Evolutionary conservation across 129 eudicot genomes (phyloP).

Genomic region (Oenanthe sinensis): DNA sequence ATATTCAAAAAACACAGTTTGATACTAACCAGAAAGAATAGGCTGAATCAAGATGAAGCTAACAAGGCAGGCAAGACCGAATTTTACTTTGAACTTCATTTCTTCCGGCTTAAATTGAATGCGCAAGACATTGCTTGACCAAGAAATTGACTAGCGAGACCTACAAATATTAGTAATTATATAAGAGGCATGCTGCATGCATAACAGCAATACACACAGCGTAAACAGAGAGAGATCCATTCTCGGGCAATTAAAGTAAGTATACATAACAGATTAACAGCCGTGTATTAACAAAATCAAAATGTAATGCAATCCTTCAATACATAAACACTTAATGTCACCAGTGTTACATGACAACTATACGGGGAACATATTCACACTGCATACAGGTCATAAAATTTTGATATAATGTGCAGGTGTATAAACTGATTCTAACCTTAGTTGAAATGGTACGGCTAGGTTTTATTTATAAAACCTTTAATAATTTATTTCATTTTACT

Average conservation of each 20-base stretch:
- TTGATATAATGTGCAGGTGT: background rate
- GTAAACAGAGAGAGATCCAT: background rate
- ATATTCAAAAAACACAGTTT: background rate
- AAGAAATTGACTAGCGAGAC: background rate
- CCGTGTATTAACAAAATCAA: background rate
- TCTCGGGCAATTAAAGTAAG: background rate
- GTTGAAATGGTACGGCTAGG: background rate
- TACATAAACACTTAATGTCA: background rate
- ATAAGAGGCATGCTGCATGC: slow-evolving; percentile 7
- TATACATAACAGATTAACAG: background rate
- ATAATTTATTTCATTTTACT: too few relatives aligned
- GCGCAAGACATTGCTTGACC: background rate
- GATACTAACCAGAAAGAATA: slow-evolving; percentile 41
- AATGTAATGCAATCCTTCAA: background rate
- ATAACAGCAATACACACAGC: background rate
- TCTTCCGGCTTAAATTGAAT: slow-evolving; percentile 19
- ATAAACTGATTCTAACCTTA: background rate
- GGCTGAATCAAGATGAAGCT: slow-evolving; percentile 36
- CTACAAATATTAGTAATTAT: slow-evolving; percentile 18
- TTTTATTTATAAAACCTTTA: too few relatives aligned
- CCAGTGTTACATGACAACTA: background rate
- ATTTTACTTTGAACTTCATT: slow-evolving; percentile 45
- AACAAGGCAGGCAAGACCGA: slow-evolving; percentile 38
- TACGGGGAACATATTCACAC: background rate
- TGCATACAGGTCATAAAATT: background rate